A percentile compares a stretch with the other conserved stretches of the same genome.
These are phyloP conservation scores for Sporothrix luriei DNA, from an alignment of 2,329 filamentous ascomycete species.

Conservation along the genomic window DNA sequence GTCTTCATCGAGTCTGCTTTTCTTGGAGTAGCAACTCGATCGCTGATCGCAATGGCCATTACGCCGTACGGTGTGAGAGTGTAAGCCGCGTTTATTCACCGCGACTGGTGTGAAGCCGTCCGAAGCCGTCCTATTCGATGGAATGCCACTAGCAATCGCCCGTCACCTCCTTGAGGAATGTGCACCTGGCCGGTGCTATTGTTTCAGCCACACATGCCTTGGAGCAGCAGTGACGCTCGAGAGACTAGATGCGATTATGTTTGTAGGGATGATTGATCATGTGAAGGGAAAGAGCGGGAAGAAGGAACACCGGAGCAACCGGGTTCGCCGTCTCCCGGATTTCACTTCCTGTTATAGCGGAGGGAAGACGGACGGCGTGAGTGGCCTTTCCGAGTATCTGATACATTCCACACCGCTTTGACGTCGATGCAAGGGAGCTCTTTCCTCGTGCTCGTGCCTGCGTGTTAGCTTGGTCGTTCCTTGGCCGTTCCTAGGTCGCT, in stretches of 20 bases:
- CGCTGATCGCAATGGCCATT: neutral
- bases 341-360: neutral
- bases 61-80: neutral
- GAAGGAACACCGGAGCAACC: slow-evolving; percentile 9
- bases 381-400: too few species aligned
- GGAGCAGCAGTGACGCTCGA: neutral
- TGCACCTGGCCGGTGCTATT: neutral
- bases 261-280: neutral
- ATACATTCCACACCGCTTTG: neutral
- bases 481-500: neutral
- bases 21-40: neutral
- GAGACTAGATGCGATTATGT: neutral
- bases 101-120: too few species aligned
- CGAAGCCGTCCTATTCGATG: neutral
- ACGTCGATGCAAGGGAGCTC: neutral
- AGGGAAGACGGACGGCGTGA: too few species aligned
- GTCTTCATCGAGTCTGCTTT: neutral
- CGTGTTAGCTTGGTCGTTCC: neutral
- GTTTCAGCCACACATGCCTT: slow-evolving; percentile 16
- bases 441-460: neutral
- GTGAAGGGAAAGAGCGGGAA: neutral
- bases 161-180: slow-evolving; percentile 3
- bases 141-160: neutral
- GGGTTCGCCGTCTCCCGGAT: neutral
- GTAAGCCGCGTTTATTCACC: neutral